Evolutionary conservation across 2,329 filamentous ascomycete genomes (phyloP).

Genomic region (Bipolaris gigantea): DNA sequence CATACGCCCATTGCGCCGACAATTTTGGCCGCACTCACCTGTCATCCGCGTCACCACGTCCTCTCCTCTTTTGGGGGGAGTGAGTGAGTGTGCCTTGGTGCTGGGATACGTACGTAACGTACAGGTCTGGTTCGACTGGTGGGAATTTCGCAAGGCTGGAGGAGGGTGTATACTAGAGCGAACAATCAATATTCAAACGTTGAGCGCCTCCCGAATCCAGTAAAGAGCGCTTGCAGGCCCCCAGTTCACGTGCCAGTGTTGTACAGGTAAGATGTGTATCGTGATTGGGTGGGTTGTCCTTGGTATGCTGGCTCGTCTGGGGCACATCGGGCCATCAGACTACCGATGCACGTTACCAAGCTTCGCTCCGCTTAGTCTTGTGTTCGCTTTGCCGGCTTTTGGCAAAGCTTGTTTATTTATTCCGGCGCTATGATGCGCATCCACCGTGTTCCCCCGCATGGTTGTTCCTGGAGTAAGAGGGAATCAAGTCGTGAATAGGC

Average conservation of each 20-base stretch:
- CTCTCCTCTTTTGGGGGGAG: too few species aligned
- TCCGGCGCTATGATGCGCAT: constrained; percentile 3
- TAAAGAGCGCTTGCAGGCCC: not conserved
- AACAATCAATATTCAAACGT: too few species aligned
- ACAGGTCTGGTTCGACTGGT: too few species aligned
- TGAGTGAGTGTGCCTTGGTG: too few species aligned
- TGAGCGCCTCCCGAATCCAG: not conserved
- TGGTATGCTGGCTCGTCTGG: too few species aligned
- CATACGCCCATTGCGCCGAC: too few species aligned
- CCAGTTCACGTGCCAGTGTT: not conserved
- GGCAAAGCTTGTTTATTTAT: constrained; percentile 12
- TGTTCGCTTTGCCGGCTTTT: not conserved
- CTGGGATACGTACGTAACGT: too few species aligned
- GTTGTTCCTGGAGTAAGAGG: not conserved
- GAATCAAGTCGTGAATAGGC: not conserved
- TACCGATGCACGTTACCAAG: not conserved
- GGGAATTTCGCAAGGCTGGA: too few species aligned
- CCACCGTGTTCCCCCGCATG: constrained; percentile 7
- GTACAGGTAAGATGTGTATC: not conserved
- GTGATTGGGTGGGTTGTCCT: too few species aligned
- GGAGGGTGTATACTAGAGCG: too few species aligned
- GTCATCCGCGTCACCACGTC: too few species aligned
- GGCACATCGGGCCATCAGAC: not conserved
- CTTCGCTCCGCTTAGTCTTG: not conserved
- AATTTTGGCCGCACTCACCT: too few species aligned